Conservation (phyloP, 352 stramenopile genomes). For the Blastocystis sp. region DNA sequence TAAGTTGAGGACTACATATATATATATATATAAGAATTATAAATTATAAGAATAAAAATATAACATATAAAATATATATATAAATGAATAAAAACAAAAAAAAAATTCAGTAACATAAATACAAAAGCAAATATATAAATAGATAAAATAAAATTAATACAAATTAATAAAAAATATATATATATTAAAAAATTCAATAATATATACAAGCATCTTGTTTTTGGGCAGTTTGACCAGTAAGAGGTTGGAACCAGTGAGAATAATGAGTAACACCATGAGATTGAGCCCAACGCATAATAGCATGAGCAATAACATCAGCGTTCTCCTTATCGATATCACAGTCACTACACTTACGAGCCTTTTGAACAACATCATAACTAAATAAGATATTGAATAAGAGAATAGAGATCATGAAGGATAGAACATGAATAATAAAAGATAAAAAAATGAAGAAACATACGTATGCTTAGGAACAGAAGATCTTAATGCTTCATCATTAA, state of each 20-base stretch:
- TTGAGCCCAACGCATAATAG: slow-evolving; percentile 39
- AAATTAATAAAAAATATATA: too few species aligned
- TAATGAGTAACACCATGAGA: slow-evolving; percentile 55
- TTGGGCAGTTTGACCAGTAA: slow-evolving; percentile 55
- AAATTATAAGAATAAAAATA: too few species aligned
- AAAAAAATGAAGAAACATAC: slow-evolving; percentile 3
- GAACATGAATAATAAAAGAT: too few species aligned
- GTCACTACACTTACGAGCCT: slow-evolving; percentile 17
- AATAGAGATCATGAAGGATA: too few species aligned
- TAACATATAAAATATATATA: too few species aligned
- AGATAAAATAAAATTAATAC: too few species aligned
- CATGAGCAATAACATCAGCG: slow-evolving; percentile 38
- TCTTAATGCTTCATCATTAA: slow-evolving; percentile 30
- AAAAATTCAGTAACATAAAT: too few species aligned
- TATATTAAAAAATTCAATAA: too few species aligned
- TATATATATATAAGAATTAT: slow-evolving; percentile 45
- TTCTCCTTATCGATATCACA: slow-evolving; percentile 27
- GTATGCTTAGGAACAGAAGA: slow-evolving; percentile 22
- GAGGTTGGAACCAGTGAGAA: slow-evolving; percentile 64
- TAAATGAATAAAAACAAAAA: too few species aligned
- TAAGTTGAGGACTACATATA: slow-evolving; percentile 15
- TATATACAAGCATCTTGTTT: slow-evolving; percentile 62
- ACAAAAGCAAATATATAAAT: too few species aligned
- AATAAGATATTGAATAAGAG: not conserved
- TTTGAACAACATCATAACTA: slow-evolving; percentile 21